These are phyloP conservation scores for Ceratocystis eucalypticola DNA, from an alignment of 2,329 filamentous ascomycete genomes.

Conservation along the genomic window DNA sequence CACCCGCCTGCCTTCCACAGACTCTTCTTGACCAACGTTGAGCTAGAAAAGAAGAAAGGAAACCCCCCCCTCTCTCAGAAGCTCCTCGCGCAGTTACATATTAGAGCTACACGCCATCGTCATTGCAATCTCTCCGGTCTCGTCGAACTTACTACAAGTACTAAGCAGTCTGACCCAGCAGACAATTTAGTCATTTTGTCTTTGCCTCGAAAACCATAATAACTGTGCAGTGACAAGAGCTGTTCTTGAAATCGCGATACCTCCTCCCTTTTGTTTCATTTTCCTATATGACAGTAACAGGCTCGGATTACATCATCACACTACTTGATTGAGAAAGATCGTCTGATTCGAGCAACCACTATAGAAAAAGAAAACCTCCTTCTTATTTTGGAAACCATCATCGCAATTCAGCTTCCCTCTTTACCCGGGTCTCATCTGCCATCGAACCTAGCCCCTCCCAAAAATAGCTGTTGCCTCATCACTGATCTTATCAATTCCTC, in stretches of 20 bases:
- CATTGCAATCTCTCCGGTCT: background rate
- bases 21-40: constrained; percentile 2
- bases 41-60: background rate
- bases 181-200: background rate
- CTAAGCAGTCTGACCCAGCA: background rate
- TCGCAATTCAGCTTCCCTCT: background rate
- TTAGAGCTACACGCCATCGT: background rate
- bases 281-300: background rate
- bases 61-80: too few relatives aligned
- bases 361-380: background rate
- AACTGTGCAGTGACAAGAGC: too few relatives aligned
- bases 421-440: too few relatives aligned
- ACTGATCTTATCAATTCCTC: background rate
- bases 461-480: background rate
- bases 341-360: background rate
- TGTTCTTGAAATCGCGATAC: background rate
- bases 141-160: background rate
- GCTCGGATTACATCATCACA: background rate
- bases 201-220: constrained; percentile 1
- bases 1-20: background rate
- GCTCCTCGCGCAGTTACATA: background rate
- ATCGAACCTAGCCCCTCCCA: background rate
- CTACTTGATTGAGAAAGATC: background rate
- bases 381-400: background rate
- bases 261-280: background rate